A percentile compares a stretch with the other conserved stretches of the same genome.
These are phyloP conservation scores for Arthromyces matolae DNA, from an alignment of 768 basidiomycete species.

Conservation along the genomic window DNA sequence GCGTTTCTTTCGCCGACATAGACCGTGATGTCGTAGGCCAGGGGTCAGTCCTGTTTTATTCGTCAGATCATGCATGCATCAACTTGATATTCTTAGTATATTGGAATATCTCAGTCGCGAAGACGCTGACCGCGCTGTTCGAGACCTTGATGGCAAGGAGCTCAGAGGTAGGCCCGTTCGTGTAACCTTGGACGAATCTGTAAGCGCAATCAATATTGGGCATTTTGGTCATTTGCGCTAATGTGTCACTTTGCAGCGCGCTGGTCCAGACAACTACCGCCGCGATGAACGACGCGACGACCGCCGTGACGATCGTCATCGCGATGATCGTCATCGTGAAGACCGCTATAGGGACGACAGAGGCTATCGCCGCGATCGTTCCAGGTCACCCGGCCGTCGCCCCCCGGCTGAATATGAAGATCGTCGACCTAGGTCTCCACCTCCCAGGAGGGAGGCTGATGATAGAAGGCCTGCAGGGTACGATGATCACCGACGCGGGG, in stretches of 20 bases:
- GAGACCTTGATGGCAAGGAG: slow-evolving; percentile 80
- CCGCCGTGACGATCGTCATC: slow-evolving; percentile 51
- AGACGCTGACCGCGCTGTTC: slow-evolving; percentile 92
- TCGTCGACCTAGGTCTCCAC: slow-evolving; percentile 79
- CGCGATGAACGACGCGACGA: slow-evolving; percentile 71
- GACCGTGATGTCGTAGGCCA: slow-evolving; percentile 82
- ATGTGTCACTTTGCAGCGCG: slow-evolving; percentile 41
- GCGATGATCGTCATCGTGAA: slow-evolving; percentile 58
- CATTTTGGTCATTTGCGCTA: slow-evolving; percentile 2
- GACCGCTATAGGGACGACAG: slow-evolving; percentile 55
- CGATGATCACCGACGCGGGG: slow-evolving; percentile 85
- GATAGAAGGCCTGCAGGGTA: slow-evolving; percentile 89
- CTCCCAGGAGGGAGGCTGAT: slow-evolving; percentile 75
- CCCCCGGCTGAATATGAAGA: slow-evolving; percentile 57
- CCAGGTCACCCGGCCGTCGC: slow-evolving; percentile 75
- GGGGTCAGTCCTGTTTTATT: slow-evolving; percentile 55
- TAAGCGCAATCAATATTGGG: slow-evolving; percentile 30
- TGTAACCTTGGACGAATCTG: slow-evolving; percentile 62
- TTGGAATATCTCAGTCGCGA: slow-evolving; percentile 87
- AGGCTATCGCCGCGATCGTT: slow-evolving; percentile 72
- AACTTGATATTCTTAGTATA: slow-evolving; percentile 46
- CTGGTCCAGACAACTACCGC: slow-evolving; percentile 69
- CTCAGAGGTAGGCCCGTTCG: slow-evolving; percentile 80
- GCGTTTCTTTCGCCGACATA: slow-evolving; percentile 92
- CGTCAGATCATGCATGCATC: background rate